Base-by-base conservation (phyloP, 75 land plant genomes). In the Pinus albicaulis region DNA sequence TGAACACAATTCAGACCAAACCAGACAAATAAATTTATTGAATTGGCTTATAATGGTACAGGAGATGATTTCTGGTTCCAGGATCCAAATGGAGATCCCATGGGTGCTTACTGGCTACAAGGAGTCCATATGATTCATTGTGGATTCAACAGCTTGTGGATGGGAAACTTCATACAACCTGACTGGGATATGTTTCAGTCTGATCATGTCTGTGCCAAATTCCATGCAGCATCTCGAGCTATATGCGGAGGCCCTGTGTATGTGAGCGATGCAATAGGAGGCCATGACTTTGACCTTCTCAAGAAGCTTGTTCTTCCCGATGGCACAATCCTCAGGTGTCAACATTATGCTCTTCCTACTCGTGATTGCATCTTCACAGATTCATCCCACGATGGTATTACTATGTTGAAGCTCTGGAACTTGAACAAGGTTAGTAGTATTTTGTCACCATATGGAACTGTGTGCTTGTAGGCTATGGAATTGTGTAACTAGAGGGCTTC, bases 181-280 rank as follows among this genome's bases (percentile, higher is more conserved):
- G 92, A 91, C 66, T 90, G 92, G 90, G 92, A 90, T 68, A 90
- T 90, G 92, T 90, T 90, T 71, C 92, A 90, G 78, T 80, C 87
- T 4, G 84, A 81, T 56, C 92, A 90, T 22, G 41, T 70, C 0
- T 82, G 86, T 63, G 92, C 92, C 7, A 78, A 85, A 57, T 90
- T 85, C 79, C 92, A 90, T 78, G 92, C 90, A 20, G 92, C 85
- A 2, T 85, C 92, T 3, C 73, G 92, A 73, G 92, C 90, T 56
- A 87, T 90, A 25, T 87, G 86, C 44, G 92, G 92, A 3, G 87
- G 92, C 20, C 89, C 89, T 7, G 76, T 90, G 4, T 90, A 90
- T 74, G 85, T 90, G 24, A 87, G 92, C 77, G 92, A 90, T 63
- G 79, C 87, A 2, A 69, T 81, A 1, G 89, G 89, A 0, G 77